Evolutionary conservation across 768 basidiomycete species (phyloP), one percentile per base, ranked within the genome.

Genomic region (Steccherinum ochraceum): DNA sequence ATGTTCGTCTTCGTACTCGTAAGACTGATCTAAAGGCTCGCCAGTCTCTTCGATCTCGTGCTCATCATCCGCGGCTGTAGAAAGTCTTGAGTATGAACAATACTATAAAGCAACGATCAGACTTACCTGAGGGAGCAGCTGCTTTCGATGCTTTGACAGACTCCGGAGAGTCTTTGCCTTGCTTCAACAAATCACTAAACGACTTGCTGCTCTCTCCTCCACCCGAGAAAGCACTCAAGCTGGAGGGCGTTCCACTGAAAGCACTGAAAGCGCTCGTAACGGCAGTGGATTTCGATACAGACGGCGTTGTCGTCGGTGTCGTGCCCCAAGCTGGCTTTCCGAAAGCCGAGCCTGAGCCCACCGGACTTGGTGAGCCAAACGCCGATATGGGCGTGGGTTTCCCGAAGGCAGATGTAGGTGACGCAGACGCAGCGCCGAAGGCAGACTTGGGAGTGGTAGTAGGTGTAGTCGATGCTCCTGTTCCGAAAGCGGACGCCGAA

Each of bases 141-240:
- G 39, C 12, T 27, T 41, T 35, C 13, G 25, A 2, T 20, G 10
- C 24, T 26, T 52, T 48, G 45, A 20, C 39, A 12, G 41, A 23
- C 13, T 20, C 16, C 10, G n/a, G 24, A 27, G 20, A 45, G 11
- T 46, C 21, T 21, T 46, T 46, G n/a, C 12, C 19, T 39, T 26
- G 12, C 45, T 4, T 19, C 45, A 87, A 65, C 43, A 88, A 59
- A 24, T 87, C 81, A n/a, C 70, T 65, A 56, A 85, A 90, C 0
- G 86, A 78, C 56, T 75, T 78, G 21, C 56, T 53, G 27, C 21
- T 43, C 41, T 23, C 41, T 18, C 69, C 67, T 1, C 68, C 65
- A 0, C 67, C 70, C 4, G 72, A 57, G 48, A 73, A 67, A 13
- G 72, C 67, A 3, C 69, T 64, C 52, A 84, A 80, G 1, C 72